Percentiles rank a stretch among this genome's conserved stretches.
phyloP scores from a whole-genome alignment of 495 filamentous ascomycete species.

The Aspergillus diversus region DNA sequence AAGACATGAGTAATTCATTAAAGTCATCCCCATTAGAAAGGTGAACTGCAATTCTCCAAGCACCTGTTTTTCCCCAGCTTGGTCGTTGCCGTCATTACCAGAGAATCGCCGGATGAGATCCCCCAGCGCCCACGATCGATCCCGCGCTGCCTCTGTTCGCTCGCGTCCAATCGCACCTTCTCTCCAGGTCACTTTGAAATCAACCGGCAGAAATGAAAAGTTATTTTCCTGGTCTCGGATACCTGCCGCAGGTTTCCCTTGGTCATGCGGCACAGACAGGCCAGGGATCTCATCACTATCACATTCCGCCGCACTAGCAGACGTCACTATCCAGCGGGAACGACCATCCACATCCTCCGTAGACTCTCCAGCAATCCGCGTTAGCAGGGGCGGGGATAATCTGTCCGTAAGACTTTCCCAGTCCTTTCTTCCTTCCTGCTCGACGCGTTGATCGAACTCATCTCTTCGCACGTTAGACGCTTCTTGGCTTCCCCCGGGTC shows the following conservation, averaged over 20 bases:
- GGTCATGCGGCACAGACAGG: neutral
- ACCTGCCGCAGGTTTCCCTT: neutral
- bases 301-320: constrained; percentile 46
- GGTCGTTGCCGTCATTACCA: constrained; percentile 26
- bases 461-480: neutral
- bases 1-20: constrained; percentile 84
- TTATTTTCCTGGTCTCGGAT: constrained; percentile 41
- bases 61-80: constrained; percentile 50
- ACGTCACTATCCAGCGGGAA: constrained; percentile 49
- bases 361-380: constrained; percentile 42
- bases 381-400: constrained; percentile 42
- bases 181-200: constrained; percentile 67
- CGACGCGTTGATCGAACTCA: constrained; percentile 35
- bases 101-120: constrained; percentile 49
- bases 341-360: constrained; percentile 43
- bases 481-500: neutral
- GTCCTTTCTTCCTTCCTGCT: constrained; percentile 38
- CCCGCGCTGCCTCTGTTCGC: constrained; percentile 70
- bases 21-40: constrained; percentile 77
- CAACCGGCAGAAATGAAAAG: constrained; percentile 50
- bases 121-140: constrained; percentile 70
- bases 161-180: constrained; percentile 70
- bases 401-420: constrained; percentile 48
- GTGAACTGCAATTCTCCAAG: constrained; percentile 88
- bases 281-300: constrained; percentile 56